These are phyloP conservation scores for Eucalyptus globulus DNA, from an alignment of 345 rosid genomes.

Conservation along the genomic window DNA sequence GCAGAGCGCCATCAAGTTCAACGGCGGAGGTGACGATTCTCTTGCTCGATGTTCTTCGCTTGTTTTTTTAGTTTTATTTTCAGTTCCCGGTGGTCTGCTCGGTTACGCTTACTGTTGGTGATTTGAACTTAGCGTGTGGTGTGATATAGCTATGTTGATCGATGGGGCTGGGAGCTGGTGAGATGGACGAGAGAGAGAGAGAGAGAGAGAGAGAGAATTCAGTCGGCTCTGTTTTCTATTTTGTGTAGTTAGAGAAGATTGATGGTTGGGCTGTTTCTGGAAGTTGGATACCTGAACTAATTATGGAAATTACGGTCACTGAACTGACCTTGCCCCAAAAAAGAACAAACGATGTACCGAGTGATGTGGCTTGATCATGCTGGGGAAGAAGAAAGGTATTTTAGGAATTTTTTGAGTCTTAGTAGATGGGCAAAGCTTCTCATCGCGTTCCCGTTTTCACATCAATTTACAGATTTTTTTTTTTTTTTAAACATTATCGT, in stretches of 20 bases:
- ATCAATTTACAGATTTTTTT: background rate
- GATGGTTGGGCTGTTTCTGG: background rate
- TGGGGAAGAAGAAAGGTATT: background rate
- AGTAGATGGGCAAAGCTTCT: background rate
- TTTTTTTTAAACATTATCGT: background rate
- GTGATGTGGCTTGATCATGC: background rate
- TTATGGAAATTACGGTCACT: background rate
- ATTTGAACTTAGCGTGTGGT: background rate
- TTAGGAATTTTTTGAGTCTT: background rate
- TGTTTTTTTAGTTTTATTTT: background rate
- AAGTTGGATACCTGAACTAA: background rate
- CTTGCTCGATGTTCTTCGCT: background rate
- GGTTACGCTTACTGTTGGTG: background rate
- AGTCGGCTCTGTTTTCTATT: background rate
- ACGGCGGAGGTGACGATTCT: slow-evolving; percentile 65
- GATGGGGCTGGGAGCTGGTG: background rate
- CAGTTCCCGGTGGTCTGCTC: background rate
- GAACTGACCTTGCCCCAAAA: background rate
- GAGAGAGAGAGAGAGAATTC: background rate
- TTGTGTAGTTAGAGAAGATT: background rate
- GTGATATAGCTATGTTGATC: background rate
- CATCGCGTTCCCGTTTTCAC: background rate
- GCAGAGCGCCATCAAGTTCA: slow-evolving; percentile 93
- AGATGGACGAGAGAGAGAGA: background rate
- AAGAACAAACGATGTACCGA: background rate